Evolutionary conservation across 306 rosid genomes (phyloP).

Genomic region (Lotus japonicus): DNA sequence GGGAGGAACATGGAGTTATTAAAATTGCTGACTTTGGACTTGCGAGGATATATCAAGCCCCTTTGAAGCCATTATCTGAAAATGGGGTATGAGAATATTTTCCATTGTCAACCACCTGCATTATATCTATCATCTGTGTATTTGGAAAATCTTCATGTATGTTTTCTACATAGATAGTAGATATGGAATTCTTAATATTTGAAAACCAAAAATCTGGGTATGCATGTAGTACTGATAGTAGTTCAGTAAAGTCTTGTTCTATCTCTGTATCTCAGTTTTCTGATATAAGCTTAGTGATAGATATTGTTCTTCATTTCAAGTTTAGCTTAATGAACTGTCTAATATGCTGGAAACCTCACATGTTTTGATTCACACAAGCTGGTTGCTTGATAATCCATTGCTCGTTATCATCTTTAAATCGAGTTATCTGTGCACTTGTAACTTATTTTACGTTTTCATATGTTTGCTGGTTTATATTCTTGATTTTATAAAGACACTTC

Average conservation of each 20-base stretch:
- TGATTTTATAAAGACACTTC: not conserved
- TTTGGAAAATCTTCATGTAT: not conserved
- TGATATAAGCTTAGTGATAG: slow-evolving; percentile 17
- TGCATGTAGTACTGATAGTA: not conserved
- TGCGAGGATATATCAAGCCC: slow-evolving; percentile 95
- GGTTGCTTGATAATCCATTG: slow-evolving; percentile 5
- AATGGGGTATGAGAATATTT: slow-evolving; percentile 64
- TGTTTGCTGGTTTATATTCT: slow-evolving; percentile 15
- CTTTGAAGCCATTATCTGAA: slow-evolving; percentile 63
- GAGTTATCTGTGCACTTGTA: slow-evolving; percentile 1
- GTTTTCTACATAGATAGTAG: not conserved
- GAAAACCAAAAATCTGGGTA: not conserved
- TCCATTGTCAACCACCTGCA: not conserved
- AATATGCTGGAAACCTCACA: not conserved
- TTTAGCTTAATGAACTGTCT: slow-evolving; percentile 6
- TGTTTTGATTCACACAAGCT: slow-evolving; percentile 3
- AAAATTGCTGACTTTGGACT: slow-evolving; percentile 99
- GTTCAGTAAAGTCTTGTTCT: not conserved
- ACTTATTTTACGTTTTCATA: not conserved
- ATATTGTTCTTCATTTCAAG: slow-evolving; percentile 5
- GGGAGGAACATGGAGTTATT: slow-evolving; percentile 83
- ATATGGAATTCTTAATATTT: not conserved
- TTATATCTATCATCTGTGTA: not conserved
- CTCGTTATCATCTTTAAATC: not conserved
- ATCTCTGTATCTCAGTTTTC: not conserved